phyloP scores from a whole-genome alignment of 2,329 filamentous ascomycete genomes.

The Stylonectria norvegica region DNA sequence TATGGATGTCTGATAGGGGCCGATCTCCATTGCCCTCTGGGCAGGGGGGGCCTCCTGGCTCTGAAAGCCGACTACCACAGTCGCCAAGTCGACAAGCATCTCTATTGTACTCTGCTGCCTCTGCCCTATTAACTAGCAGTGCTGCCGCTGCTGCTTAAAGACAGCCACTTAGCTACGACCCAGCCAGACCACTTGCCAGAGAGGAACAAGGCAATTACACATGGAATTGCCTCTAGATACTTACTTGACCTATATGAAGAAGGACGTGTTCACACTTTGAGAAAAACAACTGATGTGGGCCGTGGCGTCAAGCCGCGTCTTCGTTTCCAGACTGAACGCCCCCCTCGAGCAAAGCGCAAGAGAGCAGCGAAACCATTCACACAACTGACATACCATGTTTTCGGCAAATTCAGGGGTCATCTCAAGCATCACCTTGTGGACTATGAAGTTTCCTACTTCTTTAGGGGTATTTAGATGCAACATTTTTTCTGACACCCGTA shows the following conservation, averaged over 20 bases:
- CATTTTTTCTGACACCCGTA: too few species aligned
- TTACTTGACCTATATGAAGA: conserved; percentile 38
- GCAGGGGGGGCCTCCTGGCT: conserved; percentile 13
- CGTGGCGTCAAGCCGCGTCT: too few species aligned
- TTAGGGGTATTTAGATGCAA: too few species aligned
- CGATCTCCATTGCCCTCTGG: conserved; percentile 24
- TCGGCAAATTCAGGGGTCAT: too few species aligned
- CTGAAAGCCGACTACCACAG: conserved; percentile 15
- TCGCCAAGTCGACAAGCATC: conserved; percentile 17
- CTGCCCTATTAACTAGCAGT: conserved; percentile 15
- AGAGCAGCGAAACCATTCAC: too few species aligned
- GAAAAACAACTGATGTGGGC: conserved; percentile 48
- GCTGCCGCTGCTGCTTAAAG: too few species aligned
- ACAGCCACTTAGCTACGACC: conserved; percentile 42
- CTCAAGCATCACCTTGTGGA: too few species aligned
- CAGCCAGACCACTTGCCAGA: conserved; percentile 34
- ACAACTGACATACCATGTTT: too few species aligned
- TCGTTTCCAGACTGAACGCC: too few species aligned
- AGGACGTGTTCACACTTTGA: conserved; percentile 35
- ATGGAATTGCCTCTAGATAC: conserved; percentile 59
- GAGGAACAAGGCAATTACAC: conserved; percentile 40
- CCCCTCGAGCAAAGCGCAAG: too few species aligned
- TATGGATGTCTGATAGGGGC: conserved; percentile 36
- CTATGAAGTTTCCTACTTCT: too few species aligned
- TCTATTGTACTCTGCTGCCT: conserved; percentile 12